These are phyloP conservation scores for Aspergillus heteromorphus DNA, from an alignment of 495 filamentous ascomycete genomes.

Conservation along the genomic window DNA sequence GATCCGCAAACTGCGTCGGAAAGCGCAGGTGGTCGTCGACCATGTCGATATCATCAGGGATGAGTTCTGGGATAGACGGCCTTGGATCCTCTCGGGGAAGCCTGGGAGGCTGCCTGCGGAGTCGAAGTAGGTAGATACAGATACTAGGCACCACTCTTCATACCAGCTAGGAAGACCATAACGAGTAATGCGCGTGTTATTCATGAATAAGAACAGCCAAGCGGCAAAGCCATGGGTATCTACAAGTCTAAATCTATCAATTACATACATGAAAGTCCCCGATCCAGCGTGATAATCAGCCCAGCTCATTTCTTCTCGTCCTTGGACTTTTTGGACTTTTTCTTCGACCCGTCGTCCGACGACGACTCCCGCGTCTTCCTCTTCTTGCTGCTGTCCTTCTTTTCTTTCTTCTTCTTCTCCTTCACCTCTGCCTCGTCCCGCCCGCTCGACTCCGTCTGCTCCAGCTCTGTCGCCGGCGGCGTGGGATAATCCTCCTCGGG, in stretches of 20 bases:
- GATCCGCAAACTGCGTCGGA: conserved; percentile 65
- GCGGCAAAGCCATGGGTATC: conserved; percentile 27
- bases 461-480: conserved; percentile 33
- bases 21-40: conserved; percentile 71
- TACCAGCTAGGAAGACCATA: conserved; percentile 7
- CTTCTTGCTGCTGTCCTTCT: conserved; percentile 18
- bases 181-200: background rate
- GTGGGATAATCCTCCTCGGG: conserved; percentile 35
- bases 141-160: too few relatives aligned
- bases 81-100: conserved; percentile 78
- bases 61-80: conserved; percentile 82
- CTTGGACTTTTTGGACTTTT: conserved; percentile 31
- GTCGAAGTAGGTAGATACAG: conserved; percentile 29
- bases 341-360: conserved; percentile 11
- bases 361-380: conserved; percentile 19
- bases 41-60: conserved; percentile 92
- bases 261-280: background rate
- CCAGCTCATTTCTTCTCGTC: conserved; percentile 28
- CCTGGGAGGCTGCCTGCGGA: conserved; percentile 61
- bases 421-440: conserved; percentile 16
- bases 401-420: conserved; percentile 17
- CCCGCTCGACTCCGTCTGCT: conserved; percentile 13
- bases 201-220: conserved; percentile 3
- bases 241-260: conserved; percentile 16
- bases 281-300: conserved; percentile 25